phyloP scores from a whole-genome alignment of 2,329 filamentous ascomycete species.

The Sclerotinia glacialis region DNA sequence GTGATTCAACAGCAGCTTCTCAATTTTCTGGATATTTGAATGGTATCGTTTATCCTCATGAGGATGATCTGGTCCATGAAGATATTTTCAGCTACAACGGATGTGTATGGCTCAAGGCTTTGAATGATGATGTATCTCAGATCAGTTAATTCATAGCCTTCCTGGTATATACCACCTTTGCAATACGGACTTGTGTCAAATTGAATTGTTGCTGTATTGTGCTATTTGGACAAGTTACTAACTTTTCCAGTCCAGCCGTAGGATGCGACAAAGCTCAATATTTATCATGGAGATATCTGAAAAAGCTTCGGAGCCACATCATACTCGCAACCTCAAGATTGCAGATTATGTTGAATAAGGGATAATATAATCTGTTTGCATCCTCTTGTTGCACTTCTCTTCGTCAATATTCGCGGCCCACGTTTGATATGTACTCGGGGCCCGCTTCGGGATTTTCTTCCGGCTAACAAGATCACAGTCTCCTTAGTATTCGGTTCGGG shows the following conservation, averaged over 20 bases:
- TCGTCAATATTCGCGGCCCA: background rate
- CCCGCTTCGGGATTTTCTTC: background rate
- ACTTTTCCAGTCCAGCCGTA: background rate
- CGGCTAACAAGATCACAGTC: background rate
- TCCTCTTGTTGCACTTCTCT: background rate
- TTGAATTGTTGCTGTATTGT: background rate
- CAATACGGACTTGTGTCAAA: background rate
- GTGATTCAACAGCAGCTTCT: background rate
- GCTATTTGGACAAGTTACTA: background rate
- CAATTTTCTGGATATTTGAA: background rate
- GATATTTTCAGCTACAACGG: background rate
- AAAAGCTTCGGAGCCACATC: background rate
- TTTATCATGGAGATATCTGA: background rate
- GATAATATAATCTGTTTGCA: background rate
- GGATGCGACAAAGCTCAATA: background rate
- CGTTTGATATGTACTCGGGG: background rate
- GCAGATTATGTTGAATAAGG: background rate
- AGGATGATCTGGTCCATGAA: background rate
- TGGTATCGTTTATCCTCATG: background rate
- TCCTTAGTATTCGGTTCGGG: background rate
- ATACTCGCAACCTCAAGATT: background rate
- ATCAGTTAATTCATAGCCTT: background rate
- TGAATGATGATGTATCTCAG: background rate
- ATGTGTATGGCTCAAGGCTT: background rate
- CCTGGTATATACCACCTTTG: background rate